Evolutionary conservation across 2,329 filamentous ascomycete genomes (phyloP).

Genomic region (Moelleriella libera): DNA sequence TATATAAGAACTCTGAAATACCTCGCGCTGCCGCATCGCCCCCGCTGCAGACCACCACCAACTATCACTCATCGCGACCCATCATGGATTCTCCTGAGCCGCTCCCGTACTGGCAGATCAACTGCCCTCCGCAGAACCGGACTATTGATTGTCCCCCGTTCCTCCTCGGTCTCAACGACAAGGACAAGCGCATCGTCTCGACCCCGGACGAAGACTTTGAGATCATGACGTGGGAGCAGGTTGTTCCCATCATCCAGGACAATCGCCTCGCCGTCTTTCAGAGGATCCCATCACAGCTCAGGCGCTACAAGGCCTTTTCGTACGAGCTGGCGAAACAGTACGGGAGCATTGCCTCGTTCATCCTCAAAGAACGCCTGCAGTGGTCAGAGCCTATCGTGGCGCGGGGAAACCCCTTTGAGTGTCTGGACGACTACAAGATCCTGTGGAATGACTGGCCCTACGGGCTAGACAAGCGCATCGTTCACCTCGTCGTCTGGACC

Average conservation of each 20-base stretch:
- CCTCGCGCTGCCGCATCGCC: too few species aligned
- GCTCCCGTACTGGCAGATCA: slow-evolving; percentile 69
- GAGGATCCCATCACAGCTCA: slow-evolving; percentile 60
- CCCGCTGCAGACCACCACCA: too few species aligned
- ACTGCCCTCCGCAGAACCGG: slow-evolving; percentile 50
- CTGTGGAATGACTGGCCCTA: slow-evolving; percentile 93
- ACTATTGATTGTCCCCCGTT: slow-evolving; percentile 57
- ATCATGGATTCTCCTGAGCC: slow-evolving; percentile 20
- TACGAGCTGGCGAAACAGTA: slow-evolving; percentile 48
- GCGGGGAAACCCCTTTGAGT: slow-evolving; percentile 25
- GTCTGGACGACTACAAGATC: slow-evolving; percentile 50
- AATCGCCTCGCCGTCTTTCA: slow-evolving; percentile 68
- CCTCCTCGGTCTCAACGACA: slow-evolving; percentile 46
- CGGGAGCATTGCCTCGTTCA: slow-evolving; percentile 66
- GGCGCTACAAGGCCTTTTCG: slow-evolving; percentile 62
- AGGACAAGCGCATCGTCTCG: slow-evolving; percentile 56
- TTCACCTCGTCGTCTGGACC: slow-evolving; percentile 85
- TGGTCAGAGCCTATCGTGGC: slow-evolving; percentile 42
- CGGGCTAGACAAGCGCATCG: slow-evolving; percentile 61
- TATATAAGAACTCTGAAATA: too few species aligned
- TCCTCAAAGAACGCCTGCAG: slow-evolving; percentile 52
- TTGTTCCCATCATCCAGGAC: slow-evolving; percentile 42
- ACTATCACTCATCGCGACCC: background rate
- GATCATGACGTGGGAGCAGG: slow-evolving; percentile 54
- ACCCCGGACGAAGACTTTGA: slow-evolving; percentile 55